Evolutionary conservation across 1,284 basidiomycete genomes (phyloP).

Genomic region (Leccinum pachyderme): DNA sequence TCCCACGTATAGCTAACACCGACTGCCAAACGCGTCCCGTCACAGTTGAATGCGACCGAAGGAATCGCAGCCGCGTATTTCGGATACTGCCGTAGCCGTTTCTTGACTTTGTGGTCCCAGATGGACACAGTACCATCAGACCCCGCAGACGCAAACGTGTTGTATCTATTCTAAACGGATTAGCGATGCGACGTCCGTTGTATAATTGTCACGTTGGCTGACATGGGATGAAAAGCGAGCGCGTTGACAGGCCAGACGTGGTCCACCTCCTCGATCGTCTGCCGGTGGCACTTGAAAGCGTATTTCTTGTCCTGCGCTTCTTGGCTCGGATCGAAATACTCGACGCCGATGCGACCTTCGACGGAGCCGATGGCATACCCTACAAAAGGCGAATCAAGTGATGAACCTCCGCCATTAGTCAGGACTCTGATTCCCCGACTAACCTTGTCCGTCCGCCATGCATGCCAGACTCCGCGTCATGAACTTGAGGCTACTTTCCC

Average conservation of each 20-base stretch:
- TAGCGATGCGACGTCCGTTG: slow-evolving; percentile 1
- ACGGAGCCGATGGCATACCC: slow-evolving; percentile 94
- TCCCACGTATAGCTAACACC: slow-evolving; percentile 88
- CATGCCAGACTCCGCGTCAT: slow-evolving; percentile 90
- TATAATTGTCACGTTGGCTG: slow-evolving; percentile 25
- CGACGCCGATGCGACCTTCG: slow-evolving; percentile 95
- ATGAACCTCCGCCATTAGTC: background rate
- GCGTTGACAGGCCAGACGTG: slow-evolving; percentile 98
- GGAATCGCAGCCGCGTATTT: slow-evolving; percentile 75
- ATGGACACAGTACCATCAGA: slow-evolving; percentile 90
- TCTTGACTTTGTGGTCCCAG: slow-evolving; percentile 98
- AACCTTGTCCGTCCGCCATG: slow-evolving; percentile 91
- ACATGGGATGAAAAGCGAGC: slow-evolving; percentile 91
- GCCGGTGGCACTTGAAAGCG: slow-evolving; percentile 97
- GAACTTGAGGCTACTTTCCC: slow-evolving; percentile 94
- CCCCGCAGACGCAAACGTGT: slow-evolving; percentile 93
- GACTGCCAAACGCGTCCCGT: slow-evolving; percentile 80
- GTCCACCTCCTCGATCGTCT: slow-evolving; percentile 88
- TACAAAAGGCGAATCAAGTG: slow-evolving; percentile 26
- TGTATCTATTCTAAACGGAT: slow-evolving; percentile 53
- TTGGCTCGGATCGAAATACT: slow-evolving; percentile 88
- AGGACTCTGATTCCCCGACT: background rate
- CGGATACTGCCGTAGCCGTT: slow-evolving; percentile 86
- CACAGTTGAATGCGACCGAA: slow-evolving; percentile 76
- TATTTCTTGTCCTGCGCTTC: slow-evolving; percentile 88